A percentile compares a stretch with the other conserved stretches of the same genome.
These are phyloP conservation scores for Scutellaria barbata DNA, from an alignment of 257 asterid genomes.

Conservation along the genomic window DNA sequence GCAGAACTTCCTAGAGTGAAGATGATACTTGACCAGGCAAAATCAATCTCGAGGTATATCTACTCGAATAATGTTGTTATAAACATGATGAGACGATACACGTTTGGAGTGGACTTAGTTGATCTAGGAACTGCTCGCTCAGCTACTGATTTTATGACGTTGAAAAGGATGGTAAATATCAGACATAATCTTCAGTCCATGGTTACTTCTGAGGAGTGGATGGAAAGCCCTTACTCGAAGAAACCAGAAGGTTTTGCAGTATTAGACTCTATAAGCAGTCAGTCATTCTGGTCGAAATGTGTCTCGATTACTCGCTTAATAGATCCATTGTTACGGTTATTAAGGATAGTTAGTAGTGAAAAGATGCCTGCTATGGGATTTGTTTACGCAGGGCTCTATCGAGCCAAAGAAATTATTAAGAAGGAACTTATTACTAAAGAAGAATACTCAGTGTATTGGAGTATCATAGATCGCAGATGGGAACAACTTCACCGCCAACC, in stretches of 20 bases:
- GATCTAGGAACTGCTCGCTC: slow-evolving; percentile 66
- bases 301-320: slow-evolving; percentile 50
- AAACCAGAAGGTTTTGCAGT: slow-evolving; percentile 61
- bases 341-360: slow-evolving; percentile 74
- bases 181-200: slow-evolving; percentile 77
- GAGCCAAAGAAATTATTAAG: slow-evolving; percentile 90
- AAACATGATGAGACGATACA: slow-evolving; percentile 81
- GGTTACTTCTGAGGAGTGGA: slow-evolving; percentile 94
- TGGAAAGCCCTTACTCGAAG: slow-evolving; percentile 74
- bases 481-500: slow-evolving; percentile 80
- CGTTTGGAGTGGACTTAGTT: slow-evolving; percentile 81
- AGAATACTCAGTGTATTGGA: slow-evolving; percentile 75
- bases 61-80: slow-evolving; percentile 58
- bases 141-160: slow-evolving; percentile 69
- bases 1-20: slow-evolving; percentile 61
- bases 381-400: slow-evolving; percentile 78
- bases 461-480: slow-evolving; percentile 89
- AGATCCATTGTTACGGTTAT: slow-evolving; percentile 74
- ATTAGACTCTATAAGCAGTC: slow-evolving; percentile 53
- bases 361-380: slow-evolving; percentile 87
- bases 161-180: slow-evolving; percentile 72
- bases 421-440: slow-evolving; percentile 67
- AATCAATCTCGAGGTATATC: slow-evolving; percentile 70
- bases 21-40: slow-evolving; percentile 72
- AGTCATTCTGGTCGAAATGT: slow-evolving; percentile 81